Percentiles rank a stretch among this genome's conserved stretches.
Conservation (phyloP, 768 basidiomycete genomes). For the Hortiboletus campestris region DNA sequence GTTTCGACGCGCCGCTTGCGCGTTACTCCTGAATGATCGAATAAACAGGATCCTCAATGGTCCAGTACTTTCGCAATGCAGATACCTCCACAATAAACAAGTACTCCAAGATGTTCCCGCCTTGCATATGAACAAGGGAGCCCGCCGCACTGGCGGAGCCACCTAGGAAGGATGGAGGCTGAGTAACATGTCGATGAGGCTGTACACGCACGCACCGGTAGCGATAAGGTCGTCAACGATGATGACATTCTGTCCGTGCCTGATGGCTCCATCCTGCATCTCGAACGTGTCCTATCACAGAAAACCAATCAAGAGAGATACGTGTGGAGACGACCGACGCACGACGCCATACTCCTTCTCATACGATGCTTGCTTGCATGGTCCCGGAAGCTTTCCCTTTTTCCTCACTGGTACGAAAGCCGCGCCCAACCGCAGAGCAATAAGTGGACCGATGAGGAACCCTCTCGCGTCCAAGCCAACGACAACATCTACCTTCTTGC, state of each 20-base stretch:
- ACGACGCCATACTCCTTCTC: constrained; percentile 94
- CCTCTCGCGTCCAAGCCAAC: constrained; percentile 96
- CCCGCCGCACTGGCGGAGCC: constrained; percentile 94
- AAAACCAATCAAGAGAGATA: not conserved
- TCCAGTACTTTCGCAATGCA: constrained; percentile 76
- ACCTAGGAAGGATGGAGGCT: constrained; percentile 43
- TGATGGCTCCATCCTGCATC: constrained; percentile 87
- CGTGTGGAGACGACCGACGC: constrained; percentile 25
- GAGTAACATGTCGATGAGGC: not conserved
- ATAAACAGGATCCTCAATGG: constrained; percentile 72
- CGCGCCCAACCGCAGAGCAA: constrained; percentile 87
- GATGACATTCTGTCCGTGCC: constrained; percentile 78
- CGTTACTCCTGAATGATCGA: constrained; percentile 75
- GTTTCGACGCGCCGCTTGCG: not conserved
- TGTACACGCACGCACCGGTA: constrained; percentile 59
- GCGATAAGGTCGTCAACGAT: constrained; percentile 96
- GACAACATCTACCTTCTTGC: constrained; percentile 81
- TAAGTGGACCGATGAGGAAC: constrained; percentile 90
- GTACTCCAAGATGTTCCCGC: constrained; percentile 87
- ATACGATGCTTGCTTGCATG: constrained; percentile 70
- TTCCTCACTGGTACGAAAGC: constrained; percentile 97
- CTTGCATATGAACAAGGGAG: constrained; percentile 77
- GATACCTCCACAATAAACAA: constrained; percentile 87
- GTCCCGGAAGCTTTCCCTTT: constrained; percentile 90
- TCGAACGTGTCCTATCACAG: constrained; percentile 83